Base-by-base conservation (phyloP, 2,329 filamentous ascomycete species). In the Monilinia vaccinii-corymbosi region DNA sequence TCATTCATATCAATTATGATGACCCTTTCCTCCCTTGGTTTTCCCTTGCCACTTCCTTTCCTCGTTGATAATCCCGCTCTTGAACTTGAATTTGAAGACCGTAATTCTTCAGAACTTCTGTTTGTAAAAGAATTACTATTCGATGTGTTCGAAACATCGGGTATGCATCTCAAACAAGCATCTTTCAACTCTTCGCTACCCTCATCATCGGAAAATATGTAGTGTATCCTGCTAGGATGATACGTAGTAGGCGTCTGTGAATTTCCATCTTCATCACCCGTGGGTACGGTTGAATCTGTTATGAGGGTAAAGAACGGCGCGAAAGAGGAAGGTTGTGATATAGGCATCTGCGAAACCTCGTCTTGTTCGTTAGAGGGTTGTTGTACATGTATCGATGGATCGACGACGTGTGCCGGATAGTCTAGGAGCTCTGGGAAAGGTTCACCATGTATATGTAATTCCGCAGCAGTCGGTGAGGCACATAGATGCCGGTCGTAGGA, bases 171-270 rank as follows among this genome's bases (percentile, higher is more conserved):
- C 14, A 86, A 73, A 6, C 81, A 80, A 2, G 88, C 85, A 42
- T 84, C 80, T 1, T 88, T 88, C 42, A 96, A 78, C 48, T 88
- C 77, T 50, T 92, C 88, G 2, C 85, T 82, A n/a, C 56, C 61
- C 70, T 97, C 91, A 74, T 97, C 94, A 73, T 97, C 92, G 67
- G 84, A 83, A 76, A 99, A 97, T 70, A 97, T 82, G 76, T 97
- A 97, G 75, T 93, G 91, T 1, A 96, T 85, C 57, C 83, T 85
- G 1, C 50, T 38, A 2, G 93, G 94, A 72, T 97, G 92, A 68
- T 90, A 81, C 63, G 90, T 88, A 49, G 89, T 83, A 67, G 84
- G 81, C 10, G 83, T 86, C n/a, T 47, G 44, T n/a, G 58, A n/a
- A 11, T 42, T 32, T 14, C 28, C n/a, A 60, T 58, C 48, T 32